Percentiles rank a stretch among this genome's conserved stretches.
phyloP scores from a whole-genome alignment of 345 rosid genomes.

The Camelina neglecta region DNA sequence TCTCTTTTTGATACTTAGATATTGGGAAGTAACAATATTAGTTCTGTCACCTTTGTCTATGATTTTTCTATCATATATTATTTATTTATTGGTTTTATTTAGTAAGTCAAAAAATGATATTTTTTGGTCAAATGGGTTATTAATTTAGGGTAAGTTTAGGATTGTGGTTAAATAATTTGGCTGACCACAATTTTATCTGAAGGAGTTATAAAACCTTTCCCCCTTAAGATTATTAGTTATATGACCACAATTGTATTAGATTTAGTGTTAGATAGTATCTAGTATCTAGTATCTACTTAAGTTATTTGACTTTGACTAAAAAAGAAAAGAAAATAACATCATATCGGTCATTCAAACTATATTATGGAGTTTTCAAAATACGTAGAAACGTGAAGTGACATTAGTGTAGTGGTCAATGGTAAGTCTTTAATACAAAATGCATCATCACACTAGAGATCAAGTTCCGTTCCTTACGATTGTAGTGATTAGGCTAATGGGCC shows the following conservation, averaged over 20 bases:
- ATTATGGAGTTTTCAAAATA: background rate
- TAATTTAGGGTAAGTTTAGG: background rate
- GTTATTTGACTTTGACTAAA: background rate
- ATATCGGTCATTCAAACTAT: background rate
- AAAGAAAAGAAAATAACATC: background rate
- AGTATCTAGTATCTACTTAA: background rate
- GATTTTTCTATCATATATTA: background rate
- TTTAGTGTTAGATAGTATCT: background rate
- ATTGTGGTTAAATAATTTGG: background rate
- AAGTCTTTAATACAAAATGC: too few species aligned
- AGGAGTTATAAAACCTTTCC: background rate
- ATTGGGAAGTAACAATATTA: background rate
- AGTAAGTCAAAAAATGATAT: background rate
- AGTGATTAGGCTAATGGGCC: too few species aligned
- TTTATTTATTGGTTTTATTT: background rate
- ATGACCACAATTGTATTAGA: background rate
- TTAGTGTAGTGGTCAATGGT: too few species aligned
- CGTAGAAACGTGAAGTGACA: background rate
- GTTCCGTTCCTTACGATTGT: too few species aligned
- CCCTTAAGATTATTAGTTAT: background rate
- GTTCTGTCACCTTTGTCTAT: background rate
- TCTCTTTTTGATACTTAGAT: background rate
- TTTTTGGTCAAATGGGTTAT: background rate
- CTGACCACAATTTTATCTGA: background rate
- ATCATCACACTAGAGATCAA: too few species aligned